Base-by-base conservation (phyloP, 495 filamentous ascomycete species). In the Tirmania nivea region DNA sequence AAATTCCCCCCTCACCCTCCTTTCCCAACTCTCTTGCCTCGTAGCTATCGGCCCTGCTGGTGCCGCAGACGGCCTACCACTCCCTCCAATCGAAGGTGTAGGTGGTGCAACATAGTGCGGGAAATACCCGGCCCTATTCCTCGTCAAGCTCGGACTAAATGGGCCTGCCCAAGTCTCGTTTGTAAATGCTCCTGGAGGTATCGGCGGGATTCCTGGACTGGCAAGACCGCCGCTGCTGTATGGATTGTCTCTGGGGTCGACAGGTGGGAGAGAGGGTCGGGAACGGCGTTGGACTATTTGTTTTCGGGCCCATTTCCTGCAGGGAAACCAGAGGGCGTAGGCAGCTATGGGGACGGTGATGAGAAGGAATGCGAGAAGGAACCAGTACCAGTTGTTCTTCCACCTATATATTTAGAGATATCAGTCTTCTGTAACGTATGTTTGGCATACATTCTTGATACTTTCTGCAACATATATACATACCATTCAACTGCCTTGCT, bases 1-100 rank as follows among this genome's bases (percentile, higher is more conserved):
- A 54, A 62, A 59, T 34, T 57, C 50, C 25, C 47, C 55, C 34
- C 61, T 49, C 17, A 50, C 55, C 34, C 57, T 64, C 49, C 49
- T 52, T 35, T 64, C 61, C 61, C 61, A 64, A 34, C 61, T 63
- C 31, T 58, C 58, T 34, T 64, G 61, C 35, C 57, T 50, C 35
- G 49, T 31, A 37, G 51, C 55, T n/a, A 48, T 19, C 8, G 34
- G 51, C 8, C 39, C 3, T 1, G 49, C 21, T 45, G 16, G 52
- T 51, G 19, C 36, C 25, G 16, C 9, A 14, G n/a, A 16, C 20
- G 21, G 51, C 7, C 25, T 31, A 31, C 2, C 2, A 31, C 25
- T 31, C 25, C 25, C 25, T 7, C 3, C 25, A 31, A 31, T 3
- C 25, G 25, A 31, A 25, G 37, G 25, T 20, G 14, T 12, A 0